Conservation (phyloP, 169 alveolate genomes). For the Plasmodium yoelii region DNA sequence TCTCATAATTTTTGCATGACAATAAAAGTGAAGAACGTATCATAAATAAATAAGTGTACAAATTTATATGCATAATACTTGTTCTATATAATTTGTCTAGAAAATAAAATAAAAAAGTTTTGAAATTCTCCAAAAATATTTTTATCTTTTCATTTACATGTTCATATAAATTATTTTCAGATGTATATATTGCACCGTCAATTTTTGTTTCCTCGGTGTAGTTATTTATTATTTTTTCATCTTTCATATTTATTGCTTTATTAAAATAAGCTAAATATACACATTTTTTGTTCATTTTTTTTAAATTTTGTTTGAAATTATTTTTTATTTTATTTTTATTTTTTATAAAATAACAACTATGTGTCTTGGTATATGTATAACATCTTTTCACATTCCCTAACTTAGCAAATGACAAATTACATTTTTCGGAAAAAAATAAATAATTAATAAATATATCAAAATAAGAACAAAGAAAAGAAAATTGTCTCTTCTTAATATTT, state of each 20-base stretch:
- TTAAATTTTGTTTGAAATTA: not conserved
- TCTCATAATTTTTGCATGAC: not conserved
- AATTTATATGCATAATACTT: constrained; percentile 24
- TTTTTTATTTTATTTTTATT: constrained; percentile 10
- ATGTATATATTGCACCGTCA: not conserved
- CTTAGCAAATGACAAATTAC: not conserved
- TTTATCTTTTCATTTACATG: constrained; percentile 6
- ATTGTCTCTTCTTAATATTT: not conserved
- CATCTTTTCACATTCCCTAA: not conserved
- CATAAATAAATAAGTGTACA: constrained; percentile 50
- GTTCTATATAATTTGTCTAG: constrained; percentile 17
- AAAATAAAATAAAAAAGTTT: constrained; percentile 34
- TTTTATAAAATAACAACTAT: not conserved
- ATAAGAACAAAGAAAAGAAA: constrained; percentile 5
- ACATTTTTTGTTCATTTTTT: constrained; percentile 5
- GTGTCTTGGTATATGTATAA: not conserved
- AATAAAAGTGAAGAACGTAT: constrained; percentile 10
- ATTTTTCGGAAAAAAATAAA: not conserved
- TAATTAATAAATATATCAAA: constrained; percentile 3
- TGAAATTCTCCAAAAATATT: constrained; percentile 50
- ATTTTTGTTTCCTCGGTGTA: constrained; percentile 1
- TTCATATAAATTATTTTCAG: not conserved
- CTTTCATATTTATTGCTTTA: not conserved
- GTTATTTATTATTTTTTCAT: not conserved
- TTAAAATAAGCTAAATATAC: not conserved